Conservation (phyloP, 2,329 filamentous ascomycete species). For the Xylaria sp. region DNA sequence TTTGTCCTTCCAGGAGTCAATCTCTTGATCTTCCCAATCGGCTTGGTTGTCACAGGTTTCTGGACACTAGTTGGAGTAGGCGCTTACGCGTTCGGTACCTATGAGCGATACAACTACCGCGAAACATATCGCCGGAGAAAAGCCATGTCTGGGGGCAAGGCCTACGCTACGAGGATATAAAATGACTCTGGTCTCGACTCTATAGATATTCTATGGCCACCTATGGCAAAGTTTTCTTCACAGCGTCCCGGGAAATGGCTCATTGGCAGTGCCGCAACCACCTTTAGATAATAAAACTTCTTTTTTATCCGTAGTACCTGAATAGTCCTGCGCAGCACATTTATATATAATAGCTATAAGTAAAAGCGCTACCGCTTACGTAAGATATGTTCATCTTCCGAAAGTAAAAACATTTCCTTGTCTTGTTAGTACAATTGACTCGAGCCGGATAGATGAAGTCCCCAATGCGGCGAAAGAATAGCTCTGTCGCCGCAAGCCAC, state of each 20-base stretch:
- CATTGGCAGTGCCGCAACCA: background rate
- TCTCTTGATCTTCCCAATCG: constrained; percentile 76
- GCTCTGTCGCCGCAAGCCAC: background rate
- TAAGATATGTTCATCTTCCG: background rate
- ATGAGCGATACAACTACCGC: constrained; percentile 73
- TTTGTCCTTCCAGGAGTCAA: constrained; percentile 77
- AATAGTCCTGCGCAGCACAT: background rate
- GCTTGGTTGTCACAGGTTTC: constrained; percentile 71
- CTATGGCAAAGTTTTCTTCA: background rate
- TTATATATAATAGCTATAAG: constrained; percentile 16
- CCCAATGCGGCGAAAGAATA: background rate
- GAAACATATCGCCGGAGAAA: constrained; percentile 69
- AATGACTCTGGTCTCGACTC: background rate
- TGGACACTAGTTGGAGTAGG: constrained; percentile 70
- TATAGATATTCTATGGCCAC: background rate
- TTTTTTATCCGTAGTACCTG: constrained; percentile 2
- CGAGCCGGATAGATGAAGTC: background rate
- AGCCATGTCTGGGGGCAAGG: constrained; percentile 55
- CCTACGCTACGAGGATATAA: constrained; percentile 41
- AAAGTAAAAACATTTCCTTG: background rate
- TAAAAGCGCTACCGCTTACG: background rate
- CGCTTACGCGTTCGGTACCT: constrained; percentile 73
- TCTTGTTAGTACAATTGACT: background rate
- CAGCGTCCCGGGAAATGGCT: background rate
- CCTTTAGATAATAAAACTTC: constrained; percentile 2